Evolutionary conservation across 176 grass and related monocot genomes (phyloP).

Genomic region (Avena sativa): DNA sequence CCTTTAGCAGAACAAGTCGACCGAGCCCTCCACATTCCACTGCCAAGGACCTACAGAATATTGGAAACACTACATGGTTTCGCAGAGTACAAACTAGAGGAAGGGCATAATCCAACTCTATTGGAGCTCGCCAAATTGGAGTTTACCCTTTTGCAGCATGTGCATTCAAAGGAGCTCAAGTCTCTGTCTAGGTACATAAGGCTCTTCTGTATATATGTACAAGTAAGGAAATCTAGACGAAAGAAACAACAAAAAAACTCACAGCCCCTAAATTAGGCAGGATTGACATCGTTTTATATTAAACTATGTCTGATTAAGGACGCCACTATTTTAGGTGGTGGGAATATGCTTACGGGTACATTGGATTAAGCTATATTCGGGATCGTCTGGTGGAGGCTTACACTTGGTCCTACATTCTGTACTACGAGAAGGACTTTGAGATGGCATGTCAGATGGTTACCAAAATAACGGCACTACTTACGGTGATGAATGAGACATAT

Average conservation of each 20-base stretch:
- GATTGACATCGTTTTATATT: not conserved
- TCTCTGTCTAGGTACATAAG: no score
- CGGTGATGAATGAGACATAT: not conserved
- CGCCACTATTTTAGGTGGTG: not conserved
- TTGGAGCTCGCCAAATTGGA: no score
- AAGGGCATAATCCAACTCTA: no score
- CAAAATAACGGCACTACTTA: not conserved
- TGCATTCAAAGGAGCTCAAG: no score
- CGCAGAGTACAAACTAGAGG: no score
- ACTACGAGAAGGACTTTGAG: not conserved
- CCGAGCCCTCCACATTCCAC: no score
- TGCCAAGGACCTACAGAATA: no score
- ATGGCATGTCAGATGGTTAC: not conserved
- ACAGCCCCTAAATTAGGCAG: not conserved
- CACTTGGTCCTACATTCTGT: not conserved
- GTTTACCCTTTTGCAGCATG: no score
- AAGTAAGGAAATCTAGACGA: no score
- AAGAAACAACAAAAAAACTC: not conserved
- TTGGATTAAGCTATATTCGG: not conserved
- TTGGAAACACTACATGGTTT: no score
- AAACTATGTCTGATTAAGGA: not conserved
- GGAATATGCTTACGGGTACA: not conserved
- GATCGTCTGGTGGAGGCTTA: not conserved
- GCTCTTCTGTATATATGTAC: no score
- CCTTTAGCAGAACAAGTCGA: no score